Evolutionary conservation across 75 land plant genomes (phyloP).

Genomic region (Pinus taeda): DNA sequence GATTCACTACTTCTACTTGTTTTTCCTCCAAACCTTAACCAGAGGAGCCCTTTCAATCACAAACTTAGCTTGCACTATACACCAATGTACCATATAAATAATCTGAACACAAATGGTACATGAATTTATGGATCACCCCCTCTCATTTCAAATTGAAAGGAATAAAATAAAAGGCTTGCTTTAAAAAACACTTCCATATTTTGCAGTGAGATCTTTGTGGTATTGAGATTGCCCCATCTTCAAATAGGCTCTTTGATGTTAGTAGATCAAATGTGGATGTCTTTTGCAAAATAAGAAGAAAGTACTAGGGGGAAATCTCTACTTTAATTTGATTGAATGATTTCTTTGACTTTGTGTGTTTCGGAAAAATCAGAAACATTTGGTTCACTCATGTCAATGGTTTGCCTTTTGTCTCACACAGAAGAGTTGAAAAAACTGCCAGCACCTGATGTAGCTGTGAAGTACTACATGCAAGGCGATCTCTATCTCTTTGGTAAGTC

Average conservation of each 20-base stretch:
- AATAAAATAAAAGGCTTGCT: conserved; percentile 1
- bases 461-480: conserved; percentile 90
- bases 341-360: background rate
- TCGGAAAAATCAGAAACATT: conserved; percentile 6
- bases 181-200: background rate
- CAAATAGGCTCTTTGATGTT: background rate
- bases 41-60: too few species aligned
- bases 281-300: background rate
- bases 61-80: too few species aligned
- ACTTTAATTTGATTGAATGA: background rate
- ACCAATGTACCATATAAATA: too few species aligned
- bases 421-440: conserved; percentile 83
- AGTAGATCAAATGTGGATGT: background rate
- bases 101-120: too few species aligned
- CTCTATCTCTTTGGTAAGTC: conserved; percentile 92
- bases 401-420: conserved; percentile 15
- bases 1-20: too few species aligned
- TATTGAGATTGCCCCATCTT: background rate
- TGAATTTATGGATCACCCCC: too few species aligned
- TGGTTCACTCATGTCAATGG: conserved; percentile 4
- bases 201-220: background rate
- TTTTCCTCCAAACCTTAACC: too few species aligned
- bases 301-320: background rate
- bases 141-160: too few species aligned
- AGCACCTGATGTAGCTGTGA: conserved; percentile 84